These are phyloP conservation scores for Neonectria sp. DNA, from an alignment of 2,329 filamentous ascomycete species.

Conservation along the genomic window DNA sequence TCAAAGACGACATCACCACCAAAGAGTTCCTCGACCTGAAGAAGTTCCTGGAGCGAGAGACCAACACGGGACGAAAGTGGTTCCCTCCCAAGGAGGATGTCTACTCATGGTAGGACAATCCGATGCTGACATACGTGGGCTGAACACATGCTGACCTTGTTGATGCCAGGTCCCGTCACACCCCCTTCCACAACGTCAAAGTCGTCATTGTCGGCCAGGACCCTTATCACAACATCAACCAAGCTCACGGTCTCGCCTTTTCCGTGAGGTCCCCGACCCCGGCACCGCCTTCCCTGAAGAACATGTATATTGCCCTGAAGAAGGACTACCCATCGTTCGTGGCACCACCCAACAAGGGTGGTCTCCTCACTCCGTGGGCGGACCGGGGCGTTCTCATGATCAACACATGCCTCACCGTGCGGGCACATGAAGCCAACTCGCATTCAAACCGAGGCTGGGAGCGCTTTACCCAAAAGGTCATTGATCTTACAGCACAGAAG, in stretches of 20 bases:
- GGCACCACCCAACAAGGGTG: constrained; percentile 82
- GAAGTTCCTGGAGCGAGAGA: constrained; percentile 86
- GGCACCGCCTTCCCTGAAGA: constrained; percentile 90
- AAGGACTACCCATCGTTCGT: constrained; percentile 89
- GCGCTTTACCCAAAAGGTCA: constrained; percentile 89
- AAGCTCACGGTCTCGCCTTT: constrained; percentile 97
- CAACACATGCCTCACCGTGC: constrained; percentile 95
- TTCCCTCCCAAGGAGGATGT: constrained; percentile 92
- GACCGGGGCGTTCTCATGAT: constrained; percentile 93
- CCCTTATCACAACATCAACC: constrained; percentile 95
- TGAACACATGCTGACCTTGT: constrained; percentile 33
- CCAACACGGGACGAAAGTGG: constrained; percentile 79
- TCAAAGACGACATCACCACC: constrained; percentile 88
- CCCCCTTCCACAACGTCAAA: constrained; percentile 89
- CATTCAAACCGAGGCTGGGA: constrained; percentile 95
- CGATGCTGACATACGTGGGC: neutral
- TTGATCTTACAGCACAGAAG: constrained; percentile 86
- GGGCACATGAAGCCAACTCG: constrained; percentile 88
- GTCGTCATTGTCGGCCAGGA: constrained; percentile 96
- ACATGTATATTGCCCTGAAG: constrained; percentile 92
- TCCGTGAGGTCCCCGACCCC: constrained; percentile 91
- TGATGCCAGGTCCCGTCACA: constrained; percentile 87
- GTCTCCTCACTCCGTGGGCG: constrained; percentile 93
- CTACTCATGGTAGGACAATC: constrained; percentile 85
- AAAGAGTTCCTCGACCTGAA: constrained; percentile 91